Evolutionary conservation across 148 eudicot species (phyloP), one percentile per base, ranked within the genome.

Genomic region (Linanthus parryae): DNA sequence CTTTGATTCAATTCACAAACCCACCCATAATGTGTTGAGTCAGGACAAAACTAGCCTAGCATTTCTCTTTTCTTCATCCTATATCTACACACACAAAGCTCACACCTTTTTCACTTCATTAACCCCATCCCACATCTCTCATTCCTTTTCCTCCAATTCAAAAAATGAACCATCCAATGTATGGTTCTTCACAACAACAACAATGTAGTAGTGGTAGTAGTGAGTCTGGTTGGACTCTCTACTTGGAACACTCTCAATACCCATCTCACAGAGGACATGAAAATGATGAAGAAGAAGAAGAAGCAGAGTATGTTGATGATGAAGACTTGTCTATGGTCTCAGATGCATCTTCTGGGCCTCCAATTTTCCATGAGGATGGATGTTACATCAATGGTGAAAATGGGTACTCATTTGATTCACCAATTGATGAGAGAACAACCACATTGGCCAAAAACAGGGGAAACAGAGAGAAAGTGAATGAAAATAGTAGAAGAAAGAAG

Each of bases 331-430:
- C 92, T 1, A 84, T 84, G 92, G 81, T 84, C 2, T 84, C 92
- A 3, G 92, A 84, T 70, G 92, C 92, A 28, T 84, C 92, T 29
- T 80, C 92, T n/a, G 86, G 86, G 3, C 92, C 86, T 29, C 81
- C 69, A 28, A 72, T 57, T 58, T 47, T 71, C 12, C 73, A 51
- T 16, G 65, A 68, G 22, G 74, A 64, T 20, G 67, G 57, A 31
- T 26, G 30, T 38, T 19, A 28, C 12, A 49, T 33, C 10, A 39
- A 55, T 55, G 47, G 5, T 9, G n/a, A 10, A 19, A 58, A 44
- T 58, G 58, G 63, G 48, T 51, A 18, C 9, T 58, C 28, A 16
- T 16, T 11, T 47, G 40, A 33, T 10, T 43, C 46, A 12, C 13
- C 33, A 2, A 14, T 1, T 15, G 47, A 49, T 18, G 42, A n/a